These are phyloP conservation scores for Hortiboletus flavorubellus DNA, from an alignment of 768 basidiomycete genomes.

Conservation along the genomic window DNA sequence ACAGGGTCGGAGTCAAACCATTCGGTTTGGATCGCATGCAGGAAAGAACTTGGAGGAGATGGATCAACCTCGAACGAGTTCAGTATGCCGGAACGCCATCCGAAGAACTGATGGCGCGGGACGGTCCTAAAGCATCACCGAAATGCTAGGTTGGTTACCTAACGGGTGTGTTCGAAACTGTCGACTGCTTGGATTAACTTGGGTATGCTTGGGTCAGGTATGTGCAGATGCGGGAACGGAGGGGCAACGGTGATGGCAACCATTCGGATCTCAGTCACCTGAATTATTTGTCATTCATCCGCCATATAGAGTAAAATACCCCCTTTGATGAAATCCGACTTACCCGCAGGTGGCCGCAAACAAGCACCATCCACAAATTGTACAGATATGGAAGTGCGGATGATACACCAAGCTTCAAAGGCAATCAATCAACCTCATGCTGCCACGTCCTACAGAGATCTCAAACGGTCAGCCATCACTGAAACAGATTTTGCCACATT, in stretches of 20 bases:
- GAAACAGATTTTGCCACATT: too few species aligned
- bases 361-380: background rate
- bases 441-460: constrained; percentile 4
- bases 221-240: background rate
- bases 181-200: constrained; percentile 1
- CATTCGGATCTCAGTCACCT: constrained; percentile 13
- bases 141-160: constrained; percentile 1
- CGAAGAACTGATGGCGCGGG: background rate
- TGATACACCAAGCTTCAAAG: background rate
- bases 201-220: background rate
- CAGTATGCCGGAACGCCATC: background rate
- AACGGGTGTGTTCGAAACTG: background rate
- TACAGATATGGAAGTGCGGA: constrained; percentile 5
- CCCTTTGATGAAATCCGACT: background rate
- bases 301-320: constrained; percentile 1
- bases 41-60: background rate
- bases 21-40: background rate
- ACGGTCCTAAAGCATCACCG: constrained; percentile 1
- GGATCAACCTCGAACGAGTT: background rate
- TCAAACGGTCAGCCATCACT: background rate
- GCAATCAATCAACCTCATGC: background rate
- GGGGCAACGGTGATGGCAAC: constrained; percentile 1
- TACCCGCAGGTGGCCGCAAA: background rate
- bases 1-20: background rate
- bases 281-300: constrained; percentile 1